phyloP scores from a whole-genome alignment of 2,329 filamentous ascomycete genomes.

The Alternaria triticimaculans region DNA sequence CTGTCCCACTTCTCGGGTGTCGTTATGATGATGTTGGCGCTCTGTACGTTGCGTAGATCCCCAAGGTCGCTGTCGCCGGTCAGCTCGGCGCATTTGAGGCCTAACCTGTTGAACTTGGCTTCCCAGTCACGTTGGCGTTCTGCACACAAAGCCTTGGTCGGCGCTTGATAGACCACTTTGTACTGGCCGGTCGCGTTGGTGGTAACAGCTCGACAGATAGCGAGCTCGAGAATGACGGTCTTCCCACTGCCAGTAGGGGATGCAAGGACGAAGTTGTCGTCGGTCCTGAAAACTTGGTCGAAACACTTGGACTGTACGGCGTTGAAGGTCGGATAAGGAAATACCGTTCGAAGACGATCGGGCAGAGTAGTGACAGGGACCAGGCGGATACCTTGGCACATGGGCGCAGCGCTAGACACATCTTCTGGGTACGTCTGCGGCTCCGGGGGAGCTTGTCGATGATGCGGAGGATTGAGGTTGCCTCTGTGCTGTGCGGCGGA shows the following conservation, averaged over 20 bases:
- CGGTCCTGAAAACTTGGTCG: conserved; percentile 66
- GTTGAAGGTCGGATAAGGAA: conserved; percentile 79
- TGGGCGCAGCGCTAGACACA: conserved; percentile 30
- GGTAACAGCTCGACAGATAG: conserved; percentile 74
- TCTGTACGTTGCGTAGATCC: conserved; percentile 72
- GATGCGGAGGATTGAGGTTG: neutral
- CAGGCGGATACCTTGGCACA: conserved; percentile 66
- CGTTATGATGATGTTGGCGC: conserved; percentile 81
- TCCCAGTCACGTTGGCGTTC: conserved; percentile 81
- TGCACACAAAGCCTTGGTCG: conserved; percentile 81
- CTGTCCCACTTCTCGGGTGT: conserved; percentile 94
- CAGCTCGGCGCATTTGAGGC: conserved; percentile 74
- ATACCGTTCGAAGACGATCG: conserved; percentile 72
- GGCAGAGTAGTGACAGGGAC: conserved; percentile 68
- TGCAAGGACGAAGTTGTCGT: conserved; percentile 79
- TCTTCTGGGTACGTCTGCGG: neutral
- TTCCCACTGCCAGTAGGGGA: conserved; percentile 88
- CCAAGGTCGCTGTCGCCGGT: conserved; percentile 78
- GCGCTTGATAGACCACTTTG: conserved; percentile 86
- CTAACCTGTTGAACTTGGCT: conserved; percentile 72
- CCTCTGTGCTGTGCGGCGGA: neutral
- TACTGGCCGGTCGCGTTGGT: conserved; percentile 65
- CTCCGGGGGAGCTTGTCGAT: neutral
- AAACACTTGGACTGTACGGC: conserved; percentile 85
- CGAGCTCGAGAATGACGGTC: conserved; percentile 80